phyloP scores from a whole-genome alignment of 1,284 basidiomycete genomes.

The Flammula alnicola region DNA sequence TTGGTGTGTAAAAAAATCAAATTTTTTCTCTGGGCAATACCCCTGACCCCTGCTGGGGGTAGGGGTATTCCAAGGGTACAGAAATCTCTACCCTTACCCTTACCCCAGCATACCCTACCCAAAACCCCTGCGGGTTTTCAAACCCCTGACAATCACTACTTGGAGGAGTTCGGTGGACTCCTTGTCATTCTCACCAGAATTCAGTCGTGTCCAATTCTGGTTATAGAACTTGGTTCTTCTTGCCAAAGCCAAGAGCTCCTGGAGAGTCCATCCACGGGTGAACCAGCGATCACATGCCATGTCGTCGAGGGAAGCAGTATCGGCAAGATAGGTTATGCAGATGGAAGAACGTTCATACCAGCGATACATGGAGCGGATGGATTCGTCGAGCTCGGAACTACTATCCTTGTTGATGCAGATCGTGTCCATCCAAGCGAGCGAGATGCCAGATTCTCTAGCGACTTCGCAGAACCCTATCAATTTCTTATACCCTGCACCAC shows the following conservation, averaged over 20 bases:
- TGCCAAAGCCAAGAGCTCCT: conserved; percentile 6
- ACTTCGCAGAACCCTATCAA: neutral
- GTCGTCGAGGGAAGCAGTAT: neutral
- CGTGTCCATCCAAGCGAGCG: conserved; percentile 10
- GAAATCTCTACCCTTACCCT: no score
- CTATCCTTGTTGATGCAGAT: conserved; percentile 8
- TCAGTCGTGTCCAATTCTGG: neutral
- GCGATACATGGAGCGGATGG: conserved; percentile 9
- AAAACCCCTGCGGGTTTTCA: no score
- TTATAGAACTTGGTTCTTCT: conserved; percentile 2
- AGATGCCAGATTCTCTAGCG: neutral
- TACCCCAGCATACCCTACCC: no score
- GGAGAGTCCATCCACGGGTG: conserved; percentile 6
- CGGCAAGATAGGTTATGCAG: conserved; percentile 1
- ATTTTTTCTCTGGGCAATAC: no score
- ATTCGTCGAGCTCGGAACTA: conserved; percentile 11
- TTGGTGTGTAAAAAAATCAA: no score
- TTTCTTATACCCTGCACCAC: conserved; percentile 3
- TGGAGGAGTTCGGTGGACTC: neutral
- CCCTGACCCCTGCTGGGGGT: no score
- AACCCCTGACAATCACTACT: no score
- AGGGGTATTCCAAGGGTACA: no score
- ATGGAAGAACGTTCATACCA: conserved; percentile 3
- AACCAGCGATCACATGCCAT: conserved; percentile 3
- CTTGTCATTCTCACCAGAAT: neutral